Percentiles rank a stretch among this genome's conserved stretches.
phyloP scores from a whole-genome alignment of 352 stramenopile genomes.

The Globisporangium spinosum region DNA sequence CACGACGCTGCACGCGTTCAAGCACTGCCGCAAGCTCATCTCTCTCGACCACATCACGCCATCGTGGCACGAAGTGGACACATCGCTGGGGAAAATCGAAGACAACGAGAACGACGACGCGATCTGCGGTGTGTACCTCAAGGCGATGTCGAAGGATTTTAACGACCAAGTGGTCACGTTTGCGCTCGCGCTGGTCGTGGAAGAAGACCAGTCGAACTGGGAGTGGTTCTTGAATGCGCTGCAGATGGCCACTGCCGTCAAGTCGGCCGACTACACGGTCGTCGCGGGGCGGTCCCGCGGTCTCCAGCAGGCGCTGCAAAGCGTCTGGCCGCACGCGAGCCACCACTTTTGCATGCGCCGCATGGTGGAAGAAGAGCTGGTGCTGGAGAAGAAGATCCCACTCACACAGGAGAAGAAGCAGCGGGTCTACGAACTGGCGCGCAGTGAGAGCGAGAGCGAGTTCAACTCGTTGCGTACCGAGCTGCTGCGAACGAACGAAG shows the following conservation, averaged over 20 bases:
- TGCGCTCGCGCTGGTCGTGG: constrained; percentile 56
- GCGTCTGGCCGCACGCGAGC: constrained; percentile 50
- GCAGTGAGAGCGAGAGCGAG: constrained; percentile 66
- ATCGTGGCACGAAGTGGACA: constrained; percentile 35
- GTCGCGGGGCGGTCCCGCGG: constrained; percentile 54
- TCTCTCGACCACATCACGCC: constrained; percentile 54
- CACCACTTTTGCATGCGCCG: constrained; percentile 73
- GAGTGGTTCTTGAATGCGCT: constrained; percentile 67
- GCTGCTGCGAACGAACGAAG: constrained; percentile 49
- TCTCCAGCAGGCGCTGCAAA: constrained; percentile 46
- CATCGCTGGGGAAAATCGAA: constrained; percentile 34
- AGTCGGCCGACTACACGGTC: constrained; percentile 70
- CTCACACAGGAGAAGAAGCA: constrained; percentile 67
- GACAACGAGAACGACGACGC: constrained; percentile 64
- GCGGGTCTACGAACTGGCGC: constrained; percentile 61
- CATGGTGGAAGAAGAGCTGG: constrained; percentile 66
- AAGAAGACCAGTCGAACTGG: constrained; percentile 69
- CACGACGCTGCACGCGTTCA: constrained; percentile 48
- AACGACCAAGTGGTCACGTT: constrained; percentile 70
- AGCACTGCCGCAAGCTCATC: constrained; percentile 57
- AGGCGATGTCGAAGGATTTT: constrained; percentile 68
- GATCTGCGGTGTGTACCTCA: constrained; percentile 71
- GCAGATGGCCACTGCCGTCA: constrained; percentile 32
- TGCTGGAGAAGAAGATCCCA: constrained; percentile 51
- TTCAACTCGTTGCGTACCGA: constrained; percentile 58